phyloP scores from a whole-genome alignment of 2,329 filamentous ascomycete genomes.

The Penicillium sp. region DNA sequence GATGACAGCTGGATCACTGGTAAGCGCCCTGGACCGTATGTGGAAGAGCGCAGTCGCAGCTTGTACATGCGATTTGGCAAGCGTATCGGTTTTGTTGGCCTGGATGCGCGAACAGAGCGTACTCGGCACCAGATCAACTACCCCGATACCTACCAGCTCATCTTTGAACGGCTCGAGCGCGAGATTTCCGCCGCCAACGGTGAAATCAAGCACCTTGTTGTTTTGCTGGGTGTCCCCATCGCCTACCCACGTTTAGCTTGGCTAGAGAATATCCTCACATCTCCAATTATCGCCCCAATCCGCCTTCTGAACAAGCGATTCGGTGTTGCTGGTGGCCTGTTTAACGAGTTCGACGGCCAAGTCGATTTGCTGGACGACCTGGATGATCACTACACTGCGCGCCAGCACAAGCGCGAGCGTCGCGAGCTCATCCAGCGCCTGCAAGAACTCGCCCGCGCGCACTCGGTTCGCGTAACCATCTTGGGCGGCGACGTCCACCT shows the following conservation, averaged over 20 bases:
- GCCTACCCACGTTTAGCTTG: conserved; percentile 78
- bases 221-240: conserved; percentile 74
- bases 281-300: conserved; percentile 84
- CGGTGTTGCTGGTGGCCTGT: conserved; percentile 80
- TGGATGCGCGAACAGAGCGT: conserved; percentile 69
- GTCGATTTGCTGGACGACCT: conserved; percentile 68
- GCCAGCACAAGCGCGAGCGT: conserved; percentile 88
- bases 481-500: conserved; percentile 69
- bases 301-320: conserved; percentile 90
- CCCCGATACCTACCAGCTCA: conserved; percentile 63
- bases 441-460: conserved; percentile 61
- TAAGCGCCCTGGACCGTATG: conserved; percentile 69
- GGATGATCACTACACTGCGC: conserved; percentile 81
- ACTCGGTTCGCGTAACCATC: conserved; percentile 64
- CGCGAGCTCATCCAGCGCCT: conserved; percentile 70
- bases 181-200: conserved; percentile 57
- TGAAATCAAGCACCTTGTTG: conserved; percentile 65
- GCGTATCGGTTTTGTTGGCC: conserved; percentile 66
- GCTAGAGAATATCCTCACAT: conserved; percentile 89
- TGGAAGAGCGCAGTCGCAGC: conserved; percentile 64
- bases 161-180: conserved; percentile 59
- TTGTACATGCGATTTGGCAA: conserved; percentile 68
- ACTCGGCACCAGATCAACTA: conserved; percentile 96
- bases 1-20: conserved; percentile 81
- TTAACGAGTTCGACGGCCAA: conserved; percentile 89